Base-by-base conservation (phyloP, 2,329 filamentous ascomycete genomes). In the Scolecobasidium constrictum region DNA sequence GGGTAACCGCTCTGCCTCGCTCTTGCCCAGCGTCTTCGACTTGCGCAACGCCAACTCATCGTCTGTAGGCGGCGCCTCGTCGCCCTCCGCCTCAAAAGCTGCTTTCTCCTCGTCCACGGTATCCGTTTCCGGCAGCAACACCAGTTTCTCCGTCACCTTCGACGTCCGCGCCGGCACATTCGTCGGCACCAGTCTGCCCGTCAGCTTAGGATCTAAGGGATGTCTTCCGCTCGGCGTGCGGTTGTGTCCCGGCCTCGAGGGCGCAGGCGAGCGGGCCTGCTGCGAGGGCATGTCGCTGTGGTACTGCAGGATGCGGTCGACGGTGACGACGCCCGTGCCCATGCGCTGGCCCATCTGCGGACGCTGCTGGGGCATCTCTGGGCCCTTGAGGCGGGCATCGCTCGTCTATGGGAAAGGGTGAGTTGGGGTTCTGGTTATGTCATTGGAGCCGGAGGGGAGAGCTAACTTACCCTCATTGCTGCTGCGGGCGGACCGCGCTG, bases 121-220 rank as follows among this genome's bases (percentile, higher is more conserved):
- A 38, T 71, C 67, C 1, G 87, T 83, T 56, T 95, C 90, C 1
- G 92, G 92, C 12, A 98, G 72, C 26, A 96, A 69, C 0, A 98
- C 92, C n/a, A 98, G 71, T 64, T 96, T 96, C 67, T 96, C 86
- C 60, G 86, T 94, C 49, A 94, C 82, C 62, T 96, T 95, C 20
- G 86, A 93, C 28, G 87, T 93, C 42, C 92, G 77, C 4, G 86
- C 82, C 1, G 90, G 92, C 50, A 95, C 69, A 49, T 77, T 71
- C 43, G 73, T 67, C 40, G 72, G 71, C 1, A 71, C 65, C 37
- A 76, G 60, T 65, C 74, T 69, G 9, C 75, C 72, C 35, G 71
- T 69, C 34, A 77, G 65, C 48, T 70, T 72, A 7, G 71, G 68
- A 35, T 76, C 67, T 42, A 72, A 59, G 7, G 70, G 70, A 69